Evolutionary conservation across 805 yeast genomes (phyloP).

Genomic region (Candida ulmi): DNA sequence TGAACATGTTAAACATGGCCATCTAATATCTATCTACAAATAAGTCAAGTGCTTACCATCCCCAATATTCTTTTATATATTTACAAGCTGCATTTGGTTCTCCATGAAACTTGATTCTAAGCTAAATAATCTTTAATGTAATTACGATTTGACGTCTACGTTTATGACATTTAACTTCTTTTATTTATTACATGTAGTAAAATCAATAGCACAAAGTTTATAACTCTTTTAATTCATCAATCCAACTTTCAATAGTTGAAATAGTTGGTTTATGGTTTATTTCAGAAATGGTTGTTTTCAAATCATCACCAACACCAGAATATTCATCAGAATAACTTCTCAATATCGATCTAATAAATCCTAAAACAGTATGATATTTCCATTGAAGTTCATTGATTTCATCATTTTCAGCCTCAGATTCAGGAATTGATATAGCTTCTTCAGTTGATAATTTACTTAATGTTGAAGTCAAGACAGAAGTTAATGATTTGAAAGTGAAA

Average conservation of each 20-base stretch:
- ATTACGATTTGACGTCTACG: too few species aligned
- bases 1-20: slow-evolving; percentile 8
- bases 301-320: slow-evolving; percentile 23
- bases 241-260: slow-evolving; percentile 25
- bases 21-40: background rate
- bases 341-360: slow-evolving; percentile 32
- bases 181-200: too few species aligned
- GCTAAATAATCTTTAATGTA: too few species aligned
- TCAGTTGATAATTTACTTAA: slow-evolving; percentile 13
- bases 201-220: too few species aligned
- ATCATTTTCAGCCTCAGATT: slow-evolving; percentile 22
- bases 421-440: slow-evolving; percentile 22
- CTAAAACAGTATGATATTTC: slow-evolving; percentile 34
- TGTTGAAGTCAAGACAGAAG: slow-evolving; percentile 18
- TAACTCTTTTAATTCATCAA: slow-evolving; percentile 25
- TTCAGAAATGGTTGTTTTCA: slow-evolving; percentile 28
- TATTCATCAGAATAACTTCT: slow-evolving; percentile 43
- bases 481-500: slow-evolving; percentile 23
- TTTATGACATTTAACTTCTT: background rate
- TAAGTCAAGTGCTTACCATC: background rate
- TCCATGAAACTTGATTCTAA: too few species aligned
- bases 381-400: slow-evolving; percentile 32
- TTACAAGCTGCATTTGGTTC: background rate
- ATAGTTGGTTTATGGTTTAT: slow-evolving; percentile 29
- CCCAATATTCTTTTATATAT: background rate